Evolutionary conservation across 495 filamentous ascomycete genomes (phyloP).

Genomic region (Podospora tetraspora): DNA sequence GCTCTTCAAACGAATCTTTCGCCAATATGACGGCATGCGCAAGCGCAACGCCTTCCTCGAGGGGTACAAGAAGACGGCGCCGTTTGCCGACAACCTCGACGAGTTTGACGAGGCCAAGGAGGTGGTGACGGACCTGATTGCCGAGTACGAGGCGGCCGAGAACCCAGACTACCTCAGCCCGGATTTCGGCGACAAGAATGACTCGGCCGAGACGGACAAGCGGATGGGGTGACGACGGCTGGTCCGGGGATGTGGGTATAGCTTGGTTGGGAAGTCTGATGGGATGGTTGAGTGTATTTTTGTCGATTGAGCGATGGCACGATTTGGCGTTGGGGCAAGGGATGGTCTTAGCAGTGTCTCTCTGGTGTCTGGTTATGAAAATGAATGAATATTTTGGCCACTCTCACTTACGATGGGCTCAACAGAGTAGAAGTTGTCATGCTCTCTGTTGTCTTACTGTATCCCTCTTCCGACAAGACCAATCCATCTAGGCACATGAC

Average conservation of each 20-base stretch:
- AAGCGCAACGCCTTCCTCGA: constrained; percentile 97
- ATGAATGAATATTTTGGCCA: not conserved
- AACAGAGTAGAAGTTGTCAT: too few species aligned
- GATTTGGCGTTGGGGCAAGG: constrained; percentile 2
- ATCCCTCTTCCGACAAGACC: not conserved
- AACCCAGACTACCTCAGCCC: constrained; percentile 77
- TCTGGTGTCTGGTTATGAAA: not conserved
- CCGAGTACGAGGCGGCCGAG: constrained; percentile 95
- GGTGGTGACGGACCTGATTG: constrained; percentile 80
- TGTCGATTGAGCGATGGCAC: not conserved
- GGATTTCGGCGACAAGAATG: constrained; percentile 46
- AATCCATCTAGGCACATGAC: not conserved
- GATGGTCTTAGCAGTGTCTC: not conserved
- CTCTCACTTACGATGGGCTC: not conserved
- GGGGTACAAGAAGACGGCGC: constrained; percentile 87
- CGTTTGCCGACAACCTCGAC: constrained; percentile 81
- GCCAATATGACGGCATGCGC: constrained; percentile 84
- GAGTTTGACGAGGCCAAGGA: constrained; percentile 93
- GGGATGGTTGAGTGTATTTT: not conserved
- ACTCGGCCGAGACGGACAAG: constrained; percentile 43
- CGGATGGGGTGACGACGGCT: constrained; percentile 27
- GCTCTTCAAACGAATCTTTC: constrained; percentile 56
- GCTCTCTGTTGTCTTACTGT: not conserved
- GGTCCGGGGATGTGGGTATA: not conserved
- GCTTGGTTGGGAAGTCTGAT: not conserved